These are phyloP conservation scores for Austroboletus rostrupii DNA, from an alignment of 1,284 basidiomycete species.

Conservation along the genomic window DNA sequence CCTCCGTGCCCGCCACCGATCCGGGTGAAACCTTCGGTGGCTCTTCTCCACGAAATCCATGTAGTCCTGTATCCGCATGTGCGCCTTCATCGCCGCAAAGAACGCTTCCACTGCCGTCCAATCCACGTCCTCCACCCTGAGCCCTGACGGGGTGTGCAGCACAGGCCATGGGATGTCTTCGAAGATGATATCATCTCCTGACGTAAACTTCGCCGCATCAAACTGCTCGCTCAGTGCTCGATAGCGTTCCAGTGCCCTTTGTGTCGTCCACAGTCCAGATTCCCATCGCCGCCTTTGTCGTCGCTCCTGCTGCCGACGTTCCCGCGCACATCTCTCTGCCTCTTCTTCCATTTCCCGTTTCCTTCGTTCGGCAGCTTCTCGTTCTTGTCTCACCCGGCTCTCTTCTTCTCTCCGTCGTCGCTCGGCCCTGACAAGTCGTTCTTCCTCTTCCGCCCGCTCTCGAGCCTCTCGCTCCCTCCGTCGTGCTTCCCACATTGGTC, in stretches of 20 bases:
- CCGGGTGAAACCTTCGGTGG: conserved; percentile 47
- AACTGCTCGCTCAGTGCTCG: conserved; percentile 55
- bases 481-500: conserved; percentile 56
- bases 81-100: conserved; percentile 47
- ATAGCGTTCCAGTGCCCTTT: conserved; percentile 65
- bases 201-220: conserved; percentile 53
- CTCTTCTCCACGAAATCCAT: conserved; percentile 62
- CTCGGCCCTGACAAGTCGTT: conserved; percentile 33
- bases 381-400: conserved; percentile 30
- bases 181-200: conserved; percentile 48
- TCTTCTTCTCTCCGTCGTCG: conserved; percentile 35
- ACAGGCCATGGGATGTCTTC: conserved; percentile 71
- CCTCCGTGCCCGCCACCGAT: conserved; percentile 33
- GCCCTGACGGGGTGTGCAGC: conserved; percentile 45
- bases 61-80: conserved; percentile 58
- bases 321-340: conserved; percentile 30
- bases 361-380: conserved; percentile 33
- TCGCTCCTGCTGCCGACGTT: conserved; percentile 39
- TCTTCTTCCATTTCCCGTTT: conserved; percentile 23
- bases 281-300: conserved; percentile 47
- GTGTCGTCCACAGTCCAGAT: conserved; percentile 53
- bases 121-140: conserved; percentile 60
- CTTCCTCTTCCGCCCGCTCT: conserved; percentile 46
- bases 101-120: conserved; percentile 69
- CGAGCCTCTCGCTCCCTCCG: conserved; percentile 42